Conservation (phyloP, 2,329 filamentous ascomycete genomes). For the Talaromyces sp. region DNA sequence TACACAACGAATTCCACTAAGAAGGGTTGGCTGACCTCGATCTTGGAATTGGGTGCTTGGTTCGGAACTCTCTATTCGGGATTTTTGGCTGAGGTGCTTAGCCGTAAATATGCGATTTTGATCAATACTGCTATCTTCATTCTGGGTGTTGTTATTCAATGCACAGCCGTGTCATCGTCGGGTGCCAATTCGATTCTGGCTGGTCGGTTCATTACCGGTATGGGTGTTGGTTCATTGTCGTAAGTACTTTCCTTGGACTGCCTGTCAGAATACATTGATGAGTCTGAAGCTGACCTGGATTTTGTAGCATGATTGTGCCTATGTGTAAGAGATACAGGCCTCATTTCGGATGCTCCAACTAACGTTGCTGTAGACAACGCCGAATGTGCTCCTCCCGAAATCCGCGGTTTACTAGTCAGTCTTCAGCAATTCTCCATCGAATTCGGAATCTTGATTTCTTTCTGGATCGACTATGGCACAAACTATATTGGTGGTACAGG, state of each 20-base stretch:
- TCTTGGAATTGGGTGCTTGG: conserved; percentile 75
- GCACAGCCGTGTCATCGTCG: conserved; percentile 50
- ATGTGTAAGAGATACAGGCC: conserved; percentile 44
- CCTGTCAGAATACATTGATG: background rate
- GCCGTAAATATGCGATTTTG: conserved; percentile 61
- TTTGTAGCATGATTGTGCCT: conserved; percentile 40
- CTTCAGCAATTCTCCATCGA: conserved; percentile 64
- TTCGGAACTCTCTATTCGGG: conserved; percentile 68
- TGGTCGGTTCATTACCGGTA: conserved; percentile 63
- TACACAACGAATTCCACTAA: conserved; percentile 24
- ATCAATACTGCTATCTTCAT: conserved; percentile 43
- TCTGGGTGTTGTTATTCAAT: conserved; percentile 64
- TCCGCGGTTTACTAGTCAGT: conserved; percentile 64
- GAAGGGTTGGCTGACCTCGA: conserved; percentile 44
- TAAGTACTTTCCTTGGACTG: conserved; percentile 10
- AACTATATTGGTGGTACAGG: conserved; percentile 63
- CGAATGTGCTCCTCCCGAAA: conserved; percentile 55
- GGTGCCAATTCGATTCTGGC: conserved; percentile 53
- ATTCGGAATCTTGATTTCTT: conserved; percentile 54
- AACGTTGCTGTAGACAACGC: conserved; percentile 45
- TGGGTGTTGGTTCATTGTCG: conserved; percentile 52
- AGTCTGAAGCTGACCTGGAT: background rate
- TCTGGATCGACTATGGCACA: conserved; percentile 38
- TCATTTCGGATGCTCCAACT: conserved; percentile 45
- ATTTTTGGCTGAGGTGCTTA: conserved; percentile 66